Evolutionary conservation across 139 green algal genomes (phyloP).

Genomic region (Mychonastes homosphaera): DNA sequence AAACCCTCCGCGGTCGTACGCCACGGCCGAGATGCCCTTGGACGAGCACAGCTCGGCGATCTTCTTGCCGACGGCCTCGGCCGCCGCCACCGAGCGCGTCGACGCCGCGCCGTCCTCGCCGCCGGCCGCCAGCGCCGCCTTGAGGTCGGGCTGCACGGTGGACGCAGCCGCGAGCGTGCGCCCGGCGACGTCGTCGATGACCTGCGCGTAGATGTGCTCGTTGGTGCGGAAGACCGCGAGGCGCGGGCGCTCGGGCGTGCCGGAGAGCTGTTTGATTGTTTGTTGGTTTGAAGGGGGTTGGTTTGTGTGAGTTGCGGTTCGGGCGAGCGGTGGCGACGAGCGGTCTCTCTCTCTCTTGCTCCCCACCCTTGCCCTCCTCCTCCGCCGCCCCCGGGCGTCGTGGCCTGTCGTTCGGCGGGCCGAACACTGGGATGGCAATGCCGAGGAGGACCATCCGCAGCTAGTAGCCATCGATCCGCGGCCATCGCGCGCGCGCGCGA

Average conservation of each 20-base stretch:
- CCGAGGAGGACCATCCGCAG: no score
- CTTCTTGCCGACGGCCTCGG: conserved; percentile 73
- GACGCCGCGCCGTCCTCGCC: no score
- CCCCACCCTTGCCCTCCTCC: no score
- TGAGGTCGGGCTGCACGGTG: conserved; percentile 60
- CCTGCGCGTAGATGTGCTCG: conserved; percentile 94
- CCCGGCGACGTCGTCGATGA: conserved; percentile 81
- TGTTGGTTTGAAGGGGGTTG: no score
- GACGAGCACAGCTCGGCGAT: conserved; percentile 76
- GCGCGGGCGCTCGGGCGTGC: conserved; percentile 78
- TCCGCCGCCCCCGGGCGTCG: no score
- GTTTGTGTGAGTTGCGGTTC: no score
- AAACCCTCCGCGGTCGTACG: conserved; percentile 90
- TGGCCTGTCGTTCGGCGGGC: no score
- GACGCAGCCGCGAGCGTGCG: conserved; percentile 73
- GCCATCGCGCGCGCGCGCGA: no score
- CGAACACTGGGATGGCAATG: no score
- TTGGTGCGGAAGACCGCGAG: conserved; percentile 92
- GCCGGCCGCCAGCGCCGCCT: conserved; percentile 33
- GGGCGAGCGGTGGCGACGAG: no score
- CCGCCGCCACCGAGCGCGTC: conserved; percentile 36
- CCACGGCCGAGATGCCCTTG: conserved; percentile 75
- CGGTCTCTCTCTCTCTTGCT: no score
- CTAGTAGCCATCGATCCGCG: no score
- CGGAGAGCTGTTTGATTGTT: conserved; percentile 80